Base-by-base conservation (phyloP, 306 rosid genomes). In the Erythrophleum fordii region DNA sequence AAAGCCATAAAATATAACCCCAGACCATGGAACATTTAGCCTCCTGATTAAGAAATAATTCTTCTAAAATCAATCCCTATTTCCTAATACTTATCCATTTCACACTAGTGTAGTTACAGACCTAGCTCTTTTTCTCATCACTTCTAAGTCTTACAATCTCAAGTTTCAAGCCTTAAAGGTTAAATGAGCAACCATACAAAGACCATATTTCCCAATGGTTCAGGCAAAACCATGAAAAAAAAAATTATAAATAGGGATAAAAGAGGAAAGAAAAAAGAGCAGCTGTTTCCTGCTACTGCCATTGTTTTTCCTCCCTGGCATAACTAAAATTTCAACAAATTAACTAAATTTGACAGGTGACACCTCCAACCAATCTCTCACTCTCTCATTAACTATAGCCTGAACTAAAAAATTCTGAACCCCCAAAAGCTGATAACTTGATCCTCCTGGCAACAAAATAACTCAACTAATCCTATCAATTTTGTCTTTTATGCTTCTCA, bases 321-420 rank as follows among this genome's bases (percentile, higher is more conserved):
- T 18, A n/a, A n/a, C 59, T 17, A 45, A 45, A 12, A 34, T 3
- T 34, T 34, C 37, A 34, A 34, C 37, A 34, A 34, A 5, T 34
- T 34, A 34, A 61, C 18, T n/a, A 48, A 20, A 76, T 37, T 68
- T 10, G 31, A 68, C 42, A 53, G 55, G 81, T n/a, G 31, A 16
- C 51, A 8, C 3, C 41, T 77, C 68, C 79, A 64, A 48, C 45
- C 28, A 18, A 42, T 51, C 26, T 80, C 73, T 48, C 20, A 22
- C 25, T 61, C 26, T 72, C 29, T 25, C 16, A 35, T 46, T 72
- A 44, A 70, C 41, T 20, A 70, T 69, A 11, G 60, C 61, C 72
- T 58, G 52, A 31, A 69, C 64, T 14, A 48, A 13, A n/a, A 77
- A 23, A 72, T 72, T 25, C 23, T 35, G 37, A 37, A 26, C 17